phyloP scores from a whole-genome alignment of 495 filamentous ascomycete genomes.

The Aspergillus bridgeri region DNA sequence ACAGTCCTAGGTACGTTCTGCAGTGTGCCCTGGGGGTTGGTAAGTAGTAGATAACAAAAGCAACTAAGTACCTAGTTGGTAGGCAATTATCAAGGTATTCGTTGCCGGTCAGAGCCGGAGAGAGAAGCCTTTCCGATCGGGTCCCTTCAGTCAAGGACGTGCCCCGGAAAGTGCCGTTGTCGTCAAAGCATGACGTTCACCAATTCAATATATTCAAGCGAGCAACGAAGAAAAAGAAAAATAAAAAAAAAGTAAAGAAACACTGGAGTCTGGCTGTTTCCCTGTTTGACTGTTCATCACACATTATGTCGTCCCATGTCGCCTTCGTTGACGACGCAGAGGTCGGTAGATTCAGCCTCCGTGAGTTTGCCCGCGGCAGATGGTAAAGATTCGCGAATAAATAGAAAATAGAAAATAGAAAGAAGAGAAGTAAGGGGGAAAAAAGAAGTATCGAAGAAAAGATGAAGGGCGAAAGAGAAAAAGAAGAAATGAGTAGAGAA shows the following conservation, averaged over 20 bases:
- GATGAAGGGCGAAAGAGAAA: constrained; percentile 5
- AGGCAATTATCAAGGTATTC: not conserved
- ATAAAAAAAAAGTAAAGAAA: constrained; percentile 14
- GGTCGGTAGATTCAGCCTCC: not conserved
- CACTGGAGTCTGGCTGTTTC: constrained; percentile 17
- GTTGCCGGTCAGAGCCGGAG: not conserved
- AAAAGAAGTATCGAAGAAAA: constrained; percentile 8
- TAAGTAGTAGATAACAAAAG: not conserved
- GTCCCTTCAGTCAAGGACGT: not conserved
- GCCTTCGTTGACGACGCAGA: not conserved
- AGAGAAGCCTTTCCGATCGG: not conserved
- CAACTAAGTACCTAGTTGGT: not conserved
- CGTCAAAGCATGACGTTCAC: constrained; percentile 1
- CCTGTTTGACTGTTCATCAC: constrained; percentile 24
- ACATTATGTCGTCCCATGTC: constrained; percentile 25
- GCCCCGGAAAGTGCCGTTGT: not conserved
- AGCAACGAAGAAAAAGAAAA: constrained; percentile 12
- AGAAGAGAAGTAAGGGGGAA: constrained; percentile 2
- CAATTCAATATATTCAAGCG: constrained; percentile 9
- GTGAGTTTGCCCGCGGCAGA: not conserved
- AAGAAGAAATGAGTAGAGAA: constrained; percentile 11
- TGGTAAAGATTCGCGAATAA: constrained; percentile 2
- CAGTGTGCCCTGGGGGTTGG: not conserved
- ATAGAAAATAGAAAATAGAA: constrained; percentile 6
- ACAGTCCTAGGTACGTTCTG: not conserved